Evolutionary conservation across 371 early-diverging fungal genomes (phyloP).

Genomic region (Lichtheimia hyalospora): DNA sequence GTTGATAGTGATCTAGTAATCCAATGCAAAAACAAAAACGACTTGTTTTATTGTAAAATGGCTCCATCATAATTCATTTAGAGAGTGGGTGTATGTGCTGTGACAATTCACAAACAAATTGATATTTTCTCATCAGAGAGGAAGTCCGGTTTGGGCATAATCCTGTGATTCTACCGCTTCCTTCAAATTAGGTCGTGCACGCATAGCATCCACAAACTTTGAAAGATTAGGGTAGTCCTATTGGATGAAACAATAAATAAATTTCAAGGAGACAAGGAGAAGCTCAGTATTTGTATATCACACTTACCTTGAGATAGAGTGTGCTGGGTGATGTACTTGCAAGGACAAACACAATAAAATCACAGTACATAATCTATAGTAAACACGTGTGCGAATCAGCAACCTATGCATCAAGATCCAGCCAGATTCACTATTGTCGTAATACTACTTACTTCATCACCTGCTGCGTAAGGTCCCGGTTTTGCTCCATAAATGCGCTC

Average conservation of each 20-base stretch:
- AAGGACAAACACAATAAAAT: constrained; percentile 13
- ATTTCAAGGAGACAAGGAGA: too few species aligned
- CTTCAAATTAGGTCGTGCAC: not conserved
- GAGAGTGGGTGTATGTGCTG: too few species aligned
- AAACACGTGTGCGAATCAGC: not conserved
- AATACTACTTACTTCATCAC: constrained; percentile 8
- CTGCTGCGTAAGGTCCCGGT: constrained; percentile 13
- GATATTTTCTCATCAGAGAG: too few species aligned
- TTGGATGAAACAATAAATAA: too few species aligned
- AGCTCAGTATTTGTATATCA: not conserved
- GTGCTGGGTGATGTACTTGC: not conserved
- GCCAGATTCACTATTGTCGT: not conserved
- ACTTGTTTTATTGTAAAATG: too few species aligned
- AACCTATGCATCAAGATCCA: not conserved
- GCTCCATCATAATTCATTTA: too few species aligned
- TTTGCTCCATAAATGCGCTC: constrained; percentile 8
- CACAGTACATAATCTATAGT: constrained; percentile 11
- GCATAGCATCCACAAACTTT: constrained; percentile 8
- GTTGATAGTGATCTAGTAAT: too few species aligned
- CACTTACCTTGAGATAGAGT: not conserved
- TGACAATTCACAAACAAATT: too few species aligned
- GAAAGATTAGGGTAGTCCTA: constrained; percentile 11
- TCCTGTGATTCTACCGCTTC: too few species aligned
- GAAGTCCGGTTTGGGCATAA: too few species aligned
- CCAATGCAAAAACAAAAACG: too few species aligned